Evolutionary conservation across 257 asterid genomes (phyloP), one percentile per base, ranked within the genome.

Genomic region (Henckelia pumila): DNA sequence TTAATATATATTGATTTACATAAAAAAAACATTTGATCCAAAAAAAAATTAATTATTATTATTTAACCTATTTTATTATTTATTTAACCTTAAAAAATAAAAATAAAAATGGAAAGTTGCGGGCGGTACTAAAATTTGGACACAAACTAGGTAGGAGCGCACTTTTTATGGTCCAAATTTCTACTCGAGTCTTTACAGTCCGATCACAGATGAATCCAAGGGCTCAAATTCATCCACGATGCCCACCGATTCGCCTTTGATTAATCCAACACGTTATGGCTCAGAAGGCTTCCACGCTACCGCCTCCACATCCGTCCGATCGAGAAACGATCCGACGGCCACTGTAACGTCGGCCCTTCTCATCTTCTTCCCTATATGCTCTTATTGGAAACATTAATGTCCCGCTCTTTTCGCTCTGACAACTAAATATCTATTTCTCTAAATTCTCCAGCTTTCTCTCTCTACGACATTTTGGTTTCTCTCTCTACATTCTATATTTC

Each of bases 241-340:
- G 59, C 63, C 5, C 7, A 14, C 37, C n/a, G 65, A 32, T 7
- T 3, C 30, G 50, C 88, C 82, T 78, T 83, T 80, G 88, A 83
- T 83, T 73, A 65, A 56, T 17, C 30, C 70, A 50, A 71, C 73
- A 71, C 78, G 72, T 71, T 78, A 16, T 83, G 84, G 86, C 77
- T 74, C 73, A 53, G 8, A 76, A 76, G 7, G n/a, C 73, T 61
- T 78, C 88, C 88, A 80, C 88, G 88, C n/a, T 78, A 59, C 70
- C 16, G 30, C 5, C 23, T 47, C 20, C 6, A 3, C 1, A 6
- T 19, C 81, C 84, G 71, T 80, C 60, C 1, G 81, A 80, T 80
- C 2, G 4, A 8, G 0, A n/a, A n/a, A 0, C 10, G 1, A 83
- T 80, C 82, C 59, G 71, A 78, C 84, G 78, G 74, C 8, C 64